Evolutionary conservation across 352 stramenopile species (phyloP), one percentile per base, ranked within the genome.

Genomic region (Phytophthora sansomeana): DNA sequence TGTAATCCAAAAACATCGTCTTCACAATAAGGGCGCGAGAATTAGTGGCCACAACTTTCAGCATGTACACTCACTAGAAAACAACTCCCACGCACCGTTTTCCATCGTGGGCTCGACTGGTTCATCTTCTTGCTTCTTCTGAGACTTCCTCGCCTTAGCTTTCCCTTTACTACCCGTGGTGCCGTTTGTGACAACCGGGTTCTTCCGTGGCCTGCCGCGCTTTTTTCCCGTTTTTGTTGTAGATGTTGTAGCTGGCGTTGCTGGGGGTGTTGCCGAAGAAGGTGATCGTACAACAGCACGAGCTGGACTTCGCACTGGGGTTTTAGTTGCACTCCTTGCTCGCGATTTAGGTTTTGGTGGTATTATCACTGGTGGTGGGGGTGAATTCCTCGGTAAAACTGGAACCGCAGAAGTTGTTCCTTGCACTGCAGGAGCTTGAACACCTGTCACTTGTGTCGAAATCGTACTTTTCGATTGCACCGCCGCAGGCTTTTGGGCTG

Each of bases 171-270:
- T 47, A 11, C 32, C 52, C 33, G 44, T 24, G 21, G 54, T 30
- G 10, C 39, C 32, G 10, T 67, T 69, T 33, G 48, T 35, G 13
- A 33, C 21, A 36, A 29, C 53, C 0, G 24, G 5, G 1, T 70
- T 67, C 14, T 64, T 69, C 19, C 26, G 56, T 19, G 48, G 49
- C 16, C 76, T 55, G 11, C 54, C 46, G 26, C 76, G 71, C 26
- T 84, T 84, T 54, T 72, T 84, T 14, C 67, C 44, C 21, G 38
- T 61, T 21, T 51, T 68, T 10, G 48, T 29, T 39, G 38, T 39
- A 33, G 58, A 26, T 32, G 35, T 9, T 53, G 53, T 24, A 55
- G 39, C 16, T 16, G 58, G 33, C 52, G 16, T 2, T 51, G 41
- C 10, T 14, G n/a, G 21, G 28, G 41, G 16, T 21, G 17, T 17